Conservation (phyloP, 805 yeast species). For the Metschnikowia chrysomelidarum region DNA sequence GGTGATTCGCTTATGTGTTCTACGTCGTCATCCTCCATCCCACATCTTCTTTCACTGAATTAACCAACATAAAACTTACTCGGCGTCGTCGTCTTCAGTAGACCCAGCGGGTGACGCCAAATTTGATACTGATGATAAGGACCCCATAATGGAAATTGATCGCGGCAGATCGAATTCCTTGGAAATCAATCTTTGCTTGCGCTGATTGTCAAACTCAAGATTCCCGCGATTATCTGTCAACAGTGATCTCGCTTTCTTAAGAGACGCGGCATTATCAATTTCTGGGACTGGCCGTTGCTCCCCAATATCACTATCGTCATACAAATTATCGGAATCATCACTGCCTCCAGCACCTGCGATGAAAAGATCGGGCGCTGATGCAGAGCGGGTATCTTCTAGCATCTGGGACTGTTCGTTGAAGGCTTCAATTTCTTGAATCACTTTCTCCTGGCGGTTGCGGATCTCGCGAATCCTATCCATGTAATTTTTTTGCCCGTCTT, state of each 20-base stretch:
- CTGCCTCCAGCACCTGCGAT: not conserved
- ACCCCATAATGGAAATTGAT: slow-evolving; percentile 17
- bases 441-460: slow-evolving; percentile 22
- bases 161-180: slow-evolving; percentile 18
- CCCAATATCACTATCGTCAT: slow-evolving; percentile 11
- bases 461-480: slow-evolving; percentile 41
- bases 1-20: too few species aligned
- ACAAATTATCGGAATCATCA: not conserved
- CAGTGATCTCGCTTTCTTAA: slow-evolving; percentile 19
- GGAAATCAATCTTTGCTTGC: slow-evolving; percentile 21
- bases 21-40: not conserved
- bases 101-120: slow-evolving; percentile 19
- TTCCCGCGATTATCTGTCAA: slow-evolving; percentile 16
- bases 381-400: slow-evolving; percentile 15
- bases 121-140: slow-evolving; percentile 19
- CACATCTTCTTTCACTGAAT: not conserved
- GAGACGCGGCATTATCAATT: slow-evolving; percentile 1
- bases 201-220: slow-evolving; percentile 18
- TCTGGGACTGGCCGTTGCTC: not conserved
- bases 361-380: too few species aligned
- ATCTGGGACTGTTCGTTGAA: slow-evolving; percentile 16
- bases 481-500: slow-evolving; percentile 47
- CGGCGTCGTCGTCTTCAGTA: slow-evolving; percentile 11
- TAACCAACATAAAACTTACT: slow-evolving; percentile 1
- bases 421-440: slow-evolving; percentile 11